Percentiles rank a stretch among this genome's conserved stretches.
These are phyloP conservation scores for Aspergillus versicolor DNA, from an alignment of 2,329 filamentous ascomycete genomes.

Conservation along the genomic window DNA sequence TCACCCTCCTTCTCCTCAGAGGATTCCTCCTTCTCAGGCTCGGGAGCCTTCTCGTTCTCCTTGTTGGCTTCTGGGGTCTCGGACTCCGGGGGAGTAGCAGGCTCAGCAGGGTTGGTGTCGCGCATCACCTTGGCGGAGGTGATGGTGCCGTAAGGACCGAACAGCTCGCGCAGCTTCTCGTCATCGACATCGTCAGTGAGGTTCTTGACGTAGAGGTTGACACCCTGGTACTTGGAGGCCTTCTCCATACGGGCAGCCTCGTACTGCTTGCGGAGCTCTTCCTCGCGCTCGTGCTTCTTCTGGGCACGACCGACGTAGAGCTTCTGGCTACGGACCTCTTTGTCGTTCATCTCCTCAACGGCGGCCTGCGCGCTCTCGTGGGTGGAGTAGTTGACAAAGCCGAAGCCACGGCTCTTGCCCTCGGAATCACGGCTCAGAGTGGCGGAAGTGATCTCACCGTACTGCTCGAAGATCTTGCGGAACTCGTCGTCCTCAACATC, in stretches of 20 bases:
- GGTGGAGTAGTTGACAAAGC: constrained; percentile 92
- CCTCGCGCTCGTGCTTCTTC: constrained; percentile 99
- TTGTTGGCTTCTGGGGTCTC: constrained; percentile 30
- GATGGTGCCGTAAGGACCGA: constrained; percentile 87
- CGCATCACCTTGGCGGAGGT: constrained; percentile 99
- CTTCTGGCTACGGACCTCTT: constrained; percentile 90
- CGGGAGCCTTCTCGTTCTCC: constrained; percentile 31
- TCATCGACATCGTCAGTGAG: constrained; percentile 95
- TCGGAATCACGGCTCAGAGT: constrained; percentile 86
- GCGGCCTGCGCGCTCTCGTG: constrained; percentile 84
- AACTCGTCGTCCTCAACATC: constrained; percentile 93
- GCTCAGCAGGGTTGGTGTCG: constrained; percentile 57
- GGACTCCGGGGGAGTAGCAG: constrained; percentile 46
- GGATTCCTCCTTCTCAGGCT: constrained; percentile 16
- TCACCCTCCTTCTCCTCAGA: constrained; percentile 50
- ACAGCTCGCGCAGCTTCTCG: constrained; percentile 93
- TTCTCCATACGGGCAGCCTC: constrained; percentile 97
- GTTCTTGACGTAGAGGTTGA: constrained; percentile 99
- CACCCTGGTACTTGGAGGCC: constrained; percentile 98
- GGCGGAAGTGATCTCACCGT: constrained; percentile 91
- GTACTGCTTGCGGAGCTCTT: constrained; percentile 98
- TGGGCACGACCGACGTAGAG: constrained; percentile 97
- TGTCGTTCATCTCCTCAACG: constrained; percentile 88
- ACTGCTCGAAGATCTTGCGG: constrained; percentile 87
- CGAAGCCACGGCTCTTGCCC: constrained; percentile 92